Evolutionary conservation across 768 basidiomycete genomes (phyloP).

Genomic region (Xerocomus potaroensis): DNA sequence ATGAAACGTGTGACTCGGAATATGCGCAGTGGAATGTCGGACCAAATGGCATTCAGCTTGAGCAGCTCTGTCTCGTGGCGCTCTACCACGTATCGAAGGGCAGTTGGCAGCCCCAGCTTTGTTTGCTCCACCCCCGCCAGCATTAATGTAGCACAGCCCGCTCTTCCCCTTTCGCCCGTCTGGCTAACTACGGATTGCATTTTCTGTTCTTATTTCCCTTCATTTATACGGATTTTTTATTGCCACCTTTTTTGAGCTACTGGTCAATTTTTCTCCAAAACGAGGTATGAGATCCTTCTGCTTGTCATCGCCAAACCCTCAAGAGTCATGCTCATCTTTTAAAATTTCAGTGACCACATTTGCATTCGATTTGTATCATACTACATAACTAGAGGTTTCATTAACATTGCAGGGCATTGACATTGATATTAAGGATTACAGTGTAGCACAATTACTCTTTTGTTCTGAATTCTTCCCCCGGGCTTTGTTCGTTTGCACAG

Average conservation of each 20-base stretch:
- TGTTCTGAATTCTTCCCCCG: background rate
- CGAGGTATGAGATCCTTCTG: conserved; percentile 1
- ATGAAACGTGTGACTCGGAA: conserved; percentile 8
- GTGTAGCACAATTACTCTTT: conserved; percentile 6
- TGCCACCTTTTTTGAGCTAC: background rate
- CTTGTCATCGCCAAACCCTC: background rate
- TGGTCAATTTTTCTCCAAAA: background rate
- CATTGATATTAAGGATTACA: background rate
- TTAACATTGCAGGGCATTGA: conserved; percentile 13
- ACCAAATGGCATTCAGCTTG: conserved; percentile 19
- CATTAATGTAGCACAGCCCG: conserved; percentile 3
- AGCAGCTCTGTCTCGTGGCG: conserved; percentile 52
- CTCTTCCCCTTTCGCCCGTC: background rate
- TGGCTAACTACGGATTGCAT: background rate
- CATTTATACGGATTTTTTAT: conserved; percentile 1
- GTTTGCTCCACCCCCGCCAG: conserved; percentile 35
- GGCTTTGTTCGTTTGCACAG: no score
- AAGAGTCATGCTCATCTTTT: background rate
- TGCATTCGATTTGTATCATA: conserved; percentile 4
- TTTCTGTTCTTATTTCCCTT: background rate
- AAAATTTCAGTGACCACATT: background rate
- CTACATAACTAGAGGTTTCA: conserved; percentile 12
- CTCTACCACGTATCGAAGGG: conserved; percentile 77
- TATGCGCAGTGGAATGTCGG: conserved; percentile 22
- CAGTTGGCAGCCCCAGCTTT: conserved; percentile 73